Base-by-base conservation (phyloP, 257 asterid species). In the Nicotiana tomentosiformis region DNA sequence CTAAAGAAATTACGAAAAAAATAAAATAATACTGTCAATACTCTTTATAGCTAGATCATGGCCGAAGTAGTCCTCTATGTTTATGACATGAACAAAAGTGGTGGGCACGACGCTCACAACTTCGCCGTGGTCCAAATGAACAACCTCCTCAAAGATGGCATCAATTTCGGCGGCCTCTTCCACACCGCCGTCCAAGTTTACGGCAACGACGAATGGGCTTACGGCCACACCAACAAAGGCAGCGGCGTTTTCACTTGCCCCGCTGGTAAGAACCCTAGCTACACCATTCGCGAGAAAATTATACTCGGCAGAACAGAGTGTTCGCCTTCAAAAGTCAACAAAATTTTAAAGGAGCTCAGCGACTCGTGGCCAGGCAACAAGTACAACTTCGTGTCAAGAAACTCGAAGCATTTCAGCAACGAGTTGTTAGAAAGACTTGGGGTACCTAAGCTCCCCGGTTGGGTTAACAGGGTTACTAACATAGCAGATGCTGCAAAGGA, bases 131-230 rank as follows among this genome's bases (percentile, higher is more conserved):
- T 80, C 58, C 83, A 80, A 30, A 43, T 64, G 64, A 80, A 80
- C 77, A 80, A 64, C 15, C 62, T 46, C 64, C 37, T 61, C 26
- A 80, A 80, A 16, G 64, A 80, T 17, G 83, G 43, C 12, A 4
- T 80, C 30, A 49, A 5, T 26, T 30, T 80, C 33, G 83, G 83
- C 8, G 83, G 83, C 62, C n/a, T 80, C 62, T 80, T 80, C 58
- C 83, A 80, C 33, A 65, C 74, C 12, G 83, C 77, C 23, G 83
- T 80, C 62, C 83, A 80, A 66, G 17, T 80, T 18, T 62, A 80
- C 77, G 83, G 76, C 62, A 69, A 80, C 58, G 83, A 61, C 5
- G 83, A 80, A 64, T 80, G 83, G 83, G 77, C 76, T 17, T 80
- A 80, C 51, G 62, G 83, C 39, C 26, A 23, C 17, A 37, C 65